Percentiles rank a stretch among this genome's conserved stretches.
These are phyloP conservation scores for Colletotrichum euphorbiae DNA, from an alignment of 2,329 filamentous ascomycete genomes.

Conservation along the genomic window DNA sequence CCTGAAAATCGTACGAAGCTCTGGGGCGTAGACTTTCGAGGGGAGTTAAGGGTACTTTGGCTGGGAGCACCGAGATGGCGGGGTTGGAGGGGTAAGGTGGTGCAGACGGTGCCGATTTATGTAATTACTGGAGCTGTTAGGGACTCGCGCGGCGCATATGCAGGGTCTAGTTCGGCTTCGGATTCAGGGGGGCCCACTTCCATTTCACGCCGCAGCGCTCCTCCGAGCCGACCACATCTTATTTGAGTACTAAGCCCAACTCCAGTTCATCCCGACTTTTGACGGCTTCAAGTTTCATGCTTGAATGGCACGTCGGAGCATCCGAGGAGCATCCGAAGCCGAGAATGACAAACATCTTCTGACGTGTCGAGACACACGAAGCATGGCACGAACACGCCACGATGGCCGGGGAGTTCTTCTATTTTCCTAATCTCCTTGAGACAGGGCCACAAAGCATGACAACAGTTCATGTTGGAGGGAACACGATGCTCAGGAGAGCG, in stretches of 20 bases:
- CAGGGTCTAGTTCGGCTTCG: constrained; percentile 25
- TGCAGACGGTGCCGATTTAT: constrained; percentile 15
- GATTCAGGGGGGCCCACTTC: neutral
- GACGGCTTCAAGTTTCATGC: neutral
- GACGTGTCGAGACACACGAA: constrained; percentile 30
- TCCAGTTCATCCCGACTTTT: constrained; percentile 15
- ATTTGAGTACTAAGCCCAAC: neutral
- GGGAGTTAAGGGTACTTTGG: constrained; percentile 1
- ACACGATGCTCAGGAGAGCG: neutral
- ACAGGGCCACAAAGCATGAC: constrained; percentile 5
- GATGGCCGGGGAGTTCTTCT: constrained; percentile 23
- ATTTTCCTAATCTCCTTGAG: constrained; percentile 39
- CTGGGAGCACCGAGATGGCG: constrained; percentile 16
- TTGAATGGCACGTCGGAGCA: constrained; percentile 21
- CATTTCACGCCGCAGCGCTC: constrained; percentile 11
- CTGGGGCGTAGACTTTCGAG: constrained; percentile 15
- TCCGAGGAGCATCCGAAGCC: constrained; percentile 29
- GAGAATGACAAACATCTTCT: constrained; percentile 27
- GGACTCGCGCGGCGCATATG: constrained; percentile 5
- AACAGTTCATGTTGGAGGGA: neutral
- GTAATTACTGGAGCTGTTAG: neutral
- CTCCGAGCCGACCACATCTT: constrained; percentile 18
- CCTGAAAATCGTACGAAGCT: constrained; percentile 18
- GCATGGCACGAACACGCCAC: neutral
- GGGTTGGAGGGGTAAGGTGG: constrained; percentile 21